Percentiles rank a stretch among this genome's conserved stretches.
phyloP scores from a whole-genome alignment of 805 yeast species.

The Metschnikowia corniflorae region DNA sequence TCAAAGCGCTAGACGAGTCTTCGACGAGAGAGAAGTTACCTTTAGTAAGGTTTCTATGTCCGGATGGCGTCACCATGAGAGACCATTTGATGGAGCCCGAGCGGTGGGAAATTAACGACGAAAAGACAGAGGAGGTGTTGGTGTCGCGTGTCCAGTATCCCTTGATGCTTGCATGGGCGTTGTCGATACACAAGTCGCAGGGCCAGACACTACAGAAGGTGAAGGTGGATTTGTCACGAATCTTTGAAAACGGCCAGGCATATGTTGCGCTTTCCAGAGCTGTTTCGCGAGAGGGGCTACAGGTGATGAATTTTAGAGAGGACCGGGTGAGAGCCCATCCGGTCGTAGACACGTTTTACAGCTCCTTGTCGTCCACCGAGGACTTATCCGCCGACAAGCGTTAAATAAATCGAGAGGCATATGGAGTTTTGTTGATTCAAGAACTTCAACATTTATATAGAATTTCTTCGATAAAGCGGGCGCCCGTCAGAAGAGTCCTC shows the following conservation, averaged over 20 bases:
- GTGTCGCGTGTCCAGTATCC: slow-evolving; percentile 58
- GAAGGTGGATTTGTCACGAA: slow-evolving; percentile 60
- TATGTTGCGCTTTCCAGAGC: slow-evolving; percentile 84
- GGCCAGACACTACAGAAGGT: slow-evolving; percentile 77
- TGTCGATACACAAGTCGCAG: slow-evolving; percentile 81
- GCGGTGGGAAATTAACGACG: slow-evolving; percentile 76
- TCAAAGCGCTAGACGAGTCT: slow-evolving; percentile 41
- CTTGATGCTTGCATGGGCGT: slow-evolving; percentile 72
- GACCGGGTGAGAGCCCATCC: slow-evolving; percentile 16
- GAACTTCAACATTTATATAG: too few species aligned
- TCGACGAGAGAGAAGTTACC: slow-evolving; percentile 57
- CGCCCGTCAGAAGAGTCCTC: slow-evolving; percentile 7
- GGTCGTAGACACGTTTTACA: slow-evolving; percentile 15
- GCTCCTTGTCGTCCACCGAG: slow-evolving; percentile 26
- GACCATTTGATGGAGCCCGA: slow-evolving; percentile 82
- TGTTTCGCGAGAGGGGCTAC: slow-evolving; percentile 17
- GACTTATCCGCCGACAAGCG: slow-evolving; percentile 5
- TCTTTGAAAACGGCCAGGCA: slow-evolving; percentile 80
- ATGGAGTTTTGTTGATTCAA: too few species aligned
- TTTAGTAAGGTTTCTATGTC: slow-evolving; percentile 67
- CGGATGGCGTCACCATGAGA: slow-evolving; percentile 64
- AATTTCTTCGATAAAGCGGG: slow-evolving; percentile 15
- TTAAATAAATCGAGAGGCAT: too few species aligned
- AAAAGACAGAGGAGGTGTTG: slow-evolving; percentile 52
- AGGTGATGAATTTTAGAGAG: slow-evolving; percentile 17